These are phyloP conservation scores for Salix suchowensis DNA, from an alignment of 345 rosid genomes.

Conservation along the genomic window DNA sequence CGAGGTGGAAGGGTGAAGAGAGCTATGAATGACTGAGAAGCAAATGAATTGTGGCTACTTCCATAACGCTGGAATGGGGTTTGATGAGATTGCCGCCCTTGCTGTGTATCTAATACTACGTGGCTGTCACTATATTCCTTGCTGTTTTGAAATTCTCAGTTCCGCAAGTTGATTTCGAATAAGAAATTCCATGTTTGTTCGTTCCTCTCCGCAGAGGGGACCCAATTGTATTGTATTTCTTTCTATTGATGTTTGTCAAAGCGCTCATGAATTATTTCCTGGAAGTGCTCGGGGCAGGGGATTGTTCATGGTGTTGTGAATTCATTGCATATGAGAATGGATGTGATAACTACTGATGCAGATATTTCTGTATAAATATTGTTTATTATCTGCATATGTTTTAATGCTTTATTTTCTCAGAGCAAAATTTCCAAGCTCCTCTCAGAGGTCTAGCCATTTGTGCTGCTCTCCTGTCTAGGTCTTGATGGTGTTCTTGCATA, in stretches of 20 bases:
- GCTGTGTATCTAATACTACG: conserved; percentile 5
- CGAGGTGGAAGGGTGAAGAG: conserved; percentile 50
- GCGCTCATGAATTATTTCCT: not conserved
- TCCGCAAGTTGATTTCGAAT: conserved; percentile 13
- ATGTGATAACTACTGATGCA: not conserved
- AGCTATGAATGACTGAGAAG: conserved; percentile 30
- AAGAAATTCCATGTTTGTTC: conserved; percentile 1
- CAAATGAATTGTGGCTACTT: not conserved
- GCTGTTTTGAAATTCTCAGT: not conserved
- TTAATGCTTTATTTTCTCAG: too few relatives aligned
- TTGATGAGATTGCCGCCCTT: conserved; percentile 2
- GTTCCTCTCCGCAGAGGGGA: not conserved
- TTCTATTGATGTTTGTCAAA: not conserved
- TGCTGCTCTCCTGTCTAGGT: too few relatives aligned
- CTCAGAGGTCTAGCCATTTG: too few relatives aligned
- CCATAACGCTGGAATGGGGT: conserved; percentile 1
- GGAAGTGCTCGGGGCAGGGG: not conserved
- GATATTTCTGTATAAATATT: not conserved
- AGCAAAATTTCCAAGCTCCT: too few relatives aligned
- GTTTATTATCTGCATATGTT: not conserved
- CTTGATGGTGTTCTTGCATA: too few relatives aligned
- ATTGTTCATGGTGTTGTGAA: not conserved
- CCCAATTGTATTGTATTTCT: not conserved
- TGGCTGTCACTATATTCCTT: conserved; percentile 7
- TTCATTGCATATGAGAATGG: not conserved